Evolutionary conservation across 257 asterid genomes (phyloP), one percentile per base, ranked within the genome.

Genomic region (Fraxinus excelsior): DNA sequence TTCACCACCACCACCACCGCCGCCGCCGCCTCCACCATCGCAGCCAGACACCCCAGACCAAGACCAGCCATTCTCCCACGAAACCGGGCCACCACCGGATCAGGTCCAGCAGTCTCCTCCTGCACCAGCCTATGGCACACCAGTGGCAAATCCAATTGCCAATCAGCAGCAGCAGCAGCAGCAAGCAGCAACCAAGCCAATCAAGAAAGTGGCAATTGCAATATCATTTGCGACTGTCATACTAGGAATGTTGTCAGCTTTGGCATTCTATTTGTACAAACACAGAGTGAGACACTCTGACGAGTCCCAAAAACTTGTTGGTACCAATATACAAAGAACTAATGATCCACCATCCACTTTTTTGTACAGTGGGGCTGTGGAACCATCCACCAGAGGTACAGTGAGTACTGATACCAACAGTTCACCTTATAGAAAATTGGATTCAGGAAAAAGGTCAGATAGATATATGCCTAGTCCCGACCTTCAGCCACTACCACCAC

Each of bases 381-480:
- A 96, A 86, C 99, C 98, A 11, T 84, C 99, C 0, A 76, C 82
- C 7, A 86, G 79, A 3, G 81, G 83, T 60, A 34, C 89, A 58
- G 83, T 67, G 11, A 66, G 51, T 12, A 62, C 7, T 16, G 94
- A 88, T 31, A 58, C 86, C 7, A 83, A 77, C 56, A 89, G 42
- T 53, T 96, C 98, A 2, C 98, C 98, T 26, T 91, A 93, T 75
- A 76, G 90, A 38, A 93, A 96, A 69, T 78, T 96, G 60, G 89
- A 84, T 42, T 76, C 98, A 0, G 90, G 84, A 1, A 95, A 90
- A 79, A 83, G 90, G 88, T 85, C 91, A 13, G 92, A 89, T 1
- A 89, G 97, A 25, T 96, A 96, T 71, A 83, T 98, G 67, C 99
- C 99, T 1, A 96, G 99, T 70, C 99, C 99, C 12, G 99, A 96